Evolutionary conservation across 2,329 filamentous ascomycete species (phyloP), one percentile per base, ranked within the genome.

Genomic region (Monilinia polystroma): DNA sequence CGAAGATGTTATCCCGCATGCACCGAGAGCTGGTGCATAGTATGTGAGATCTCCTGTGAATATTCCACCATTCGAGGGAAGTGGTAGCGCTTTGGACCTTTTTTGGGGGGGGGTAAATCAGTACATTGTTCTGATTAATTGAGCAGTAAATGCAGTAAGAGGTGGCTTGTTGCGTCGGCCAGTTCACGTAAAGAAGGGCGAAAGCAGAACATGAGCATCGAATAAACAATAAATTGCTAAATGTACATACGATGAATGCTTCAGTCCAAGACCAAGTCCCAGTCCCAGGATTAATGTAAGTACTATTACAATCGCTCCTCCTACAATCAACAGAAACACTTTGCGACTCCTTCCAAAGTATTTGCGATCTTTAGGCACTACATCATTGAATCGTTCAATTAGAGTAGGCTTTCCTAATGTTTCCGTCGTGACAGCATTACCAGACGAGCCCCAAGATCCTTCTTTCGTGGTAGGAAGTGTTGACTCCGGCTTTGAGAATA

Each of bases 1-100:
- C 1, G 75, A 77, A 64, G 84, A 86, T 1, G 78, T 81, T 43
- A 83, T 77, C 6, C 90, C 91, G 75, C 91, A 94, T 0, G 90
- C 87, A 16, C 91, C 90, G 4, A 91, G 81, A 12, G 77, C 80
- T 0, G 89, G 85, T 23, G 80, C 79, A 76, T 90, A 93, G 79
- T 87, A 93, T 0, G 89, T 92, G 62, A 91, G 76, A 60, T 91
- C 87, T 63, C 88, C 89, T 4, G 79, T 82, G 72, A 85, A 86
- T 0, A 82, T 81, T 1, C 81, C 79, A 14, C 80, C 79, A 66
- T 83, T 81, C 32, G 78, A 79, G 3, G 84, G 84, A 10, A 86
- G 78, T 4, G 84, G 83, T 8, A 86, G 77, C 69, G 83, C 82
- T 66, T 71, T 70, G 29, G 59, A 66, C 23, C 71, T 72, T 67